Percentiles rank a stretch among this genome's conserved stretches.
Evolutionary conservation across 2,329 filamentous ascomycete species (phyloP).

Genomic region (Sarocladiaceae sp.): DNA sequence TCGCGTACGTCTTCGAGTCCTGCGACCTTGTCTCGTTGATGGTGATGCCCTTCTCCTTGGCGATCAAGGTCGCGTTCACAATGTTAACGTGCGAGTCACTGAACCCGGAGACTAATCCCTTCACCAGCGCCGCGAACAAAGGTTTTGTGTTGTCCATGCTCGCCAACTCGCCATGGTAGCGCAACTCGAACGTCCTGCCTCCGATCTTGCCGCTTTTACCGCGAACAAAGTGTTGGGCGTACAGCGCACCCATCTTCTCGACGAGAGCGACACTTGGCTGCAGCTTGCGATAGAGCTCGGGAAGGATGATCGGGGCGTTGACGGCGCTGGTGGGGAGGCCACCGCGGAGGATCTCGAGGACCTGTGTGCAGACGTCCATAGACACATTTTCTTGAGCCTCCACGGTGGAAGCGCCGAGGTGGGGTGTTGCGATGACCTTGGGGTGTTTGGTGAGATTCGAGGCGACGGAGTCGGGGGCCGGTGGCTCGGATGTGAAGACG

Average conservation of each 20-base stretch:
- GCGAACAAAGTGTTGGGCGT: slow-evolving; percentile 65
- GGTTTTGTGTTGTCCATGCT: slow-evolving; percentile 68
- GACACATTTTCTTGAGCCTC: slow-evolving; percentile 83
- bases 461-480: slow-evolving; percentile 47
- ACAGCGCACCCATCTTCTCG: slow-evolving; percentile 73
- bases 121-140: slow-evolving; percentile 71
- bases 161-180: slow-evolving; percentile 70
- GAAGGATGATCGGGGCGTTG: slow-evolving; percentile 74
- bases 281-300: slow-evolving; percentile 71
- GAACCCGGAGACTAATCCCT: slow-evolving; percentile 66
- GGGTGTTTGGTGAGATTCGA: slow-evolving; percentile 59
- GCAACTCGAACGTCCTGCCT: slow-evolving; percentile 66
- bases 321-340: slow-evolving; percentile 70
- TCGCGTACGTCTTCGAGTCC: slow-evolving; percentile 44
- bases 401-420: slow-evolving; percentile 71
- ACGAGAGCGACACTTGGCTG: slow-evolving; percentile 71
- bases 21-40: slow-evolving; percentile 67
- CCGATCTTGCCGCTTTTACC: slow-evolving; percentile 40
- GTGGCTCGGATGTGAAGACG: slow-evolving; percentile 72
- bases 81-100: slow-evolving; percentile 70
- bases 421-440: slow-evolving; percentile 70
- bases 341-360: slow-evolving; percentile 65
- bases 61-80: slow-evolving; percentile 71
- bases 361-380: slow-evolving; percentile 76
- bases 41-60: slow-evolving; percentile 69